Evolutionary conservation across 1,284 basidiomycete genomes (phyloP), one percentile per base, ranked within the genome.

Genomic region (Ganoderma multipileum): DNA sequence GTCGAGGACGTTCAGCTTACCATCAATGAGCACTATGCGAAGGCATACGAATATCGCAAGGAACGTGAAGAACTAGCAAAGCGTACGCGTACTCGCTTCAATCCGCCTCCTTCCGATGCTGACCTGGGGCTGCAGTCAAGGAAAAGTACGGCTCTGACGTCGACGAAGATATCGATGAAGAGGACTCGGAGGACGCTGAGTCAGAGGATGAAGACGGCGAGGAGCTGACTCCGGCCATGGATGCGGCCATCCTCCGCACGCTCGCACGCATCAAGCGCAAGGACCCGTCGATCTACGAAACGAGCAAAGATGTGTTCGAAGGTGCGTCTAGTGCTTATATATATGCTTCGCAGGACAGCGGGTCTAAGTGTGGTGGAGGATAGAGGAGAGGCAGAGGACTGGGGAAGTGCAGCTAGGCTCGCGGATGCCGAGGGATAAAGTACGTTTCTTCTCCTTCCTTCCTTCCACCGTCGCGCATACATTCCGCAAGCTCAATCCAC

Each of bases 181-280:
- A 87, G 6, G 93, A 95, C 74, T 92, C 91, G 0, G 92, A 94
- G 76, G 88, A 88, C 41, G 92, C 91, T 61, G 94, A 95, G 76
- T 90, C 89, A 1, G 97, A 99, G 77, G 97, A 99, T 77, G 95
- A 97, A 77, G 94, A 98, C 69, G 98, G 97, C 16, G 95, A 96
- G 73, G 95, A 99, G 79, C 88, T 99, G 66, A 99, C 96, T 0
- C 96, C 97, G 2, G 92, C 94, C 0, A 88, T 99, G 59, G 97
- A 99, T 78, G 98, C 93, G 57, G 98, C 98, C 23, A 98, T 99
- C 75, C 85, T 99, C 54, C 87, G 95, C 61, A 99, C 97, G 0
- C 85, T 99, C 9, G 93, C 93, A 1, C 88, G 92, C 74, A 99
- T 99, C 70, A 89, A 90, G 76, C 86, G 87, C 67, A 93, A 89